A percentile compares a stretch with the other conserved stretches of the same genome.
phyloP scores from a whole-genome alignment of 2,329 filamentous ascomycete species.

The Neofusicoccum ribis region DNA sequence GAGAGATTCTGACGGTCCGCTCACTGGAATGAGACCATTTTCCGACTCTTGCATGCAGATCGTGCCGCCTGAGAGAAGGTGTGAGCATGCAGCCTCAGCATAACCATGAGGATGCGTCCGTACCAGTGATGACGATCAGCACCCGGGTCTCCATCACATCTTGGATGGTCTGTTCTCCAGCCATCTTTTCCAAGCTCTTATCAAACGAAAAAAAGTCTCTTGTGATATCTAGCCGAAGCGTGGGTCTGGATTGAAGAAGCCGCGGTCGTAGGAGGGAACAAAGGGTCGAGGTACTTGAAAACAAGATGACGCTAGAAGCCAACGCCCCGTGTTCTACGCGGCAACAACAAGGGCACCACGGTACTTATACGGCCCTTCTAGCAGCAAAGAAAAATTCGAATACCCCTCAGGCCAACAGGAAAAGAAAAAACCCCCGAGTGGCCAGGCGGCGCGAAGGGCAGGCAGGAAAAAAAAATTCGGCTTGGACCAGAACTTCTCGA shows the following conservation, averaged over 20 bases:
- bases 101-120: not conserved
- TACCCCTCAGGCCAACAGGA: not conserved
- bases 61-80: conserved; percentile 57
- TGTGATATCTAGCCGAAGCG: not conserved
- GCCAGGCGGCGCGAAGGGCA: not conserved
- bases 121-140: conserved; percentile 84
- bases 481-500: not conserved
- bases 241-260: not conserved
- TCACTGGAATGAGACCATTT: conserved; percentile 75
- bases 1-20: not conserved
- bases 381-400: not conserved
- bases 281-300: not conserved
- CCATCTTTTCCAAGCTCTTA: not conserved
- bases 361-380: not conserved
- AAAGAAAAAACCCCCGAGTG: not conserved
- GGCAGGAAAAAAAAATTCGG: conserved; percentile 9
- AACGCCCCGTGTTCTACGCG: not conserved
- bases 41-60: conserved; percentile 88
- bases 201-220: not conserved
- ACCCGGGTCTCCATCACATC: conserved; percentile 71
- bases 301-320: not conserved
- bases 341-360: not conserved
- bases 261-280: not conserved
- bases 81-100: not conserved
- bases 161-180: not conserved